A percentile compares a stretch with the other conserved stretches of the same genome.
Conservation (phyloP, 1,139 yeast genomes). For the Magnusiomyces tetraspermus region DNA sequence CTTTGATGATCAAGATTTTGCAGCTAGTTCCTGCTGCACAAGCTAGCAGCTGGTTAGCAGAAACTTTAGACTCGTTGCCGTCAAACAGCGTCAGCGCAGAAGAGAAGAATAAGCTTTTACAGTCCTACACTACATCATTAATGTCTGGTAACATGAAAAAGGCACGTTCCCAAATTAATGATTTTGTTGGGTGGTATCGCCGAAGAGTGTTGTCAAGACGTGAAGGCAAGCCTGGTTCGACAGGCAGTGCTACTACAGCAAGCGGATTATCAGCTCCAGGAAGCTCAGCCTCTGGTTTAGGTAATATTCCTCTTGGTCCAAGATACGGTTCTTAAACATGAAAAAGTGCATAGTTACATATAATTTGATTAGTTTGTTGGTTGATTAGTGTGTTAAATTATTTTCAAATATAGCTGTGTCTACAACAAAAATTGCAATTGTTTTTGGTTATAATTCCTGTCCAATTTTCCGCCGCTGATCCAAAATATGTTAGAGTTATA, state of each 20-base stretch:
- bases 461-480: too few species aligned
- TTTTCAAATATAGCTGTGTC: too few species aligned
- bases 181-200: constrained; percentile 74
- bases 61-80: constrained; percentile 48
- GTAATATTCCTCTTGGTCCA: not conserved
- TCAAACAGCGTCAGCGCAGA: constrained; percentile 49
- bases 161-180: constrained; percentile 59
- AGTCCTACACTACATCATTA: constrained; percentile 50
- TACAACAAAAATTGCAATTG: too few species aligned
- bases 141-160: constrained; percentile 64
- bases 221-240: not conserved
- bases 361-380: too few species aligned
- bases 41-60: constrained; percentile 52
- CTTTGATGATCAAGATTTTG: constrained; percentile 58
- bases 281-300: not conserved
- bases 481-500: too few species aligned
- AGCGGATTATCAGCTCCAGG: too few species aligned
- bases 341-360: too few species aligned
- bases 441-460: too few species aligned
- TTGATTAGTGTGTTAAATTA: too few species aligned
- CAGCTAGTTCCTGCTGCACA: constrained; percentile 40
- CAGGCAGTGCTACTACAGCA: not conserved
- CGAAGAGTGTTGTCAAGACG: constrained; percentile 37
- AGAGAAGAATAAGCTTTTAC: constrained; percentile 54
- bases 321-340: not conserved